Evolutionary conservation across 2,329 filamentous ascomycete genomes (phyloP).

Genomic region (Colletotrichum orchidophilum): DNA sequence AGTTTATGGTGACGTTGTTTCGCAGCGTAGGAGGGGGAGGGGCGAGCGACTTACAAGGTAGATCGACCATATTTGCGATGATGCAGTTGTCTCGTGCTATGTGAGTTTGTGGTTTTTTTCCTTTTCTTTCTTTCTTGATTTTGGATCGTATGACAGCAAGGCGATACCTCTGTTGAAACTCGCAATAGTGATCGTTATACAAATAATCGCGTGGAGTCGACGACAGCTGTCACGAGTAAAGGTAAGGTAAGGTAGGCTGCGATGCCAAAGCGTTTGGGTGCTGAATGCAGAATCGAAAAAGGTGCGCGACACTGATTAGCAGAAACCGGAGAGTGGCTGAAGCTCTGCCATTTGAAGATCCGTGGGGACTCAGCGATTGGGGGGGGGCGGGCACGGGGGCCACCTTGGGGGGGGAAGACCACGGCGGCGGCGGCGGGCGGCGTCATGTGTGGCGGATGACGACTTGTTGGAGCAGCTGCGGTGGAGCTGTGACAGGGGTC

Average conservation of each 20-base stretch:
- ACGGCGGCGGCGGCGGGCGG: not conserved
- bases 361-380: not conserved
- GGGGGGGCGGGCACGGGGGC: not conserved
- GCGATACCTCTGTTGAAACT: not conserved
- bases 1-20: not conserved
- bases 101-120: not conserved
- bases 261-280: not conserved
- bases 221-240: too few species aligned
- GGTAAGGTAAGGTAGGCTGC: too few species aligned
- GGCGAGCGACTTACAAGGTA: constrained; percentile 54
- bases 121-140: not conserved
- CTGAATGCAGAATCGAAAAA: not conserved
- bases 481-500: not conserved
- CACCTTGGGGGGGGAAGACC: not conserved
- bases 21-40: not conserved
- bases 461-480: not conserved
- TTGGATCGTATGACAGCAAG: not conserved
- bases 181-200: too few species aligned
- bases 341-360: constrained; percentile 33
- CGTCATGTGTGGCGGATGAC: constrained; percentile 31
- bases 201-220: too few species aligned
- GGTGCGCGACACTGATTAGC: not conserved
- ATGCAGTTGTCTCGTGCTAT: not conserved
- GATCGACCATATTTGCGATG: constrained; percentile 54
- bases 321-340: constrained; percentile 31